These are phyloP conservation scores for Colletotrichum sp. DNA, from an alignment of 2,329 filamentous ascomycete genomes.

Conservation along the genomic window DNA sequence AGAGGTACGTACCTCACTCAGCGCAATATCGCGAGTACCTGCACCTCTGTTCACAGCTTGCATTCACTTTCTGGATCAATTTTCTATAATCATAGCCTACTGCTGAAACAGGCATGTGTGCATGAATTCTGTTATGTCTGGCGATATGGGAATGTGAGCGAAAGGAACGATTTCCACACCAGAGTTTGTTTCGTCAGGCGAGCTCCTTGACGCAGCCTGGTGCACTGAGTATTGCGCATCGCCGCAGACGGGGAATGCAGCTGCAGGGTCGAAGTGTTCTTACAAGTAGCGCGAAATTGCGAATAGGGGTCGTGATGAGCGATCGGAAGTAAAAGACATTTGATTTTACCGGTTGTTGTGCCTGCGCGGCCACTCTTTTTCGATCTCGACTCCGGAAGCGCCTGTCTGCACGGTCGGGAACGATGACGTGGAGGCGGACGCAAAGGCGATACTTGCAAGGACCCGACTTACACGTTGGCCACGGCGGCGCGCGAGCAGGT, in stretches of 20 bases:
- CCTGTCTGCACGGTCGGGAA: not conserved
- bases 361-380: not conserved
- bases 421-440: not conserved
- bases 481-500: not conserved
- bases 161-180: not conserved
- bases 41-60: not conserved
- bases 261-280: not conserved
- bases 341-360: not conserved
- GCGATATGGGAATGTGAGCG: not conserved
- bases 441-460: not conserved
- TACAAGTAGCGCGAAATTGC: not conserved
- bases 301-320: not conserved
- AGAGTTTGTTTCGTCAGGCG: not conserved
- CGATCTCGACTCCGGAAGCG: not conserved
- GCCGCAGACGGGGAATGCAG: not conserved
- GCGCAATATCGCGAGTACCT: not conserved
- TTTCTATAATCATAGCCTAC: not conserved
- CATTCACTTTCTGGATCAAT: not conserved
- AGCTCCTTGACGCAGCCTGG: not conserved
- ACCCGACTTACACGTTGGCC: not conserved
- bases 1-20: not conserved
- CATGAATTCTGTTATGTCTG: not conserved
- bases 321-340: not conserved
- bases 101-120: not conserved
- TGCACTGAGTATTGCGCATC: not conserved